Percentiles rank a stretch among this genome's conserved stretches.
Evolutionary conservation across 2,329 filamentous ascomycete genomes (phyloP).

Genomic region (Cladosporium phlei): DNA sequence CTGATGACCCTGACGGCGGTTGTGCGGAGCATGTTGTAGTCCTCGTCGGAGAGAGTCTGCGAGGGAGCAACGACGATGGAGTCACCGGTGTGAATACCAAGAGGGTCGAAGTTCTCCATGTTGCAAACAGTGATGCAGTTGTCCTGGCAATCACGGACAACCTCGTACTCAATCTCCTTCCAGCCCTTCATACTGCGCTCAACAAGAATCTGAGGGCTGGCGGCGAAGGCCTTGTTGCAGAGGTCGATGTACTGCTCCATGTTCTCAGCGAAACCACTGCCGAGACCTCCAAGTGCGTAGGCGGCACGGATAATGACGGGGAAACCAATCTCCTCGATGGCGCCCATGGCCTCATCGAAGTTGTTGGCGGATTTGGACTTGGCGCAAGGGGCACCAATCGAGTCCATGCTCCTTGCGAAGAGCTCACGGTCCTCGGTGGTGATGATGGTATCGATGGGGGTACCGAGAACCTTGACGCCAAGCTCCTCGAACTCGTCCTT

Average conservation of each 20-base stretch:
- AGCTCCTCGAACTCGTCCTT: conserved; percentile 94
- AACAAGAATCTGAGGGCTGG: conserved; percentile 91
- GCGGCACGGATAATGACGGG: conserved; percentile 96
- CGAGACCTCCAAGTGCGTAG: conserved; percentile 90
- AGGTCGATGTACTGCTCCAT: conserved; percentile 76
- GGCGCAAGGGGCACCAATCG: conserved; percentile 94
- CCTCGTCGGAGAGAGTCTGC: conserved; percentile 92
- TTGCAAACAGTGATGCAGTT: conserved; percentile 99
- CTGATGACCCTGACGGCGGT: conserved; percentile 96
- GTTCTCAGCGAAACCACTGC: conserved; percentile 91
- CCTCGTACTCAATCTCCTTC: conserved; percentile 99
- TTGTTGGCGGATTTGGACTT: conserved; percentile 91
- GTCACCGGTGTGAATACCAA: conserved; percentile 96
- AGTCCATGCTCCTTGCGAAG: conserved; percentile 97
- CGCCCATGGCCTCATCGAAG: conserved; percentile 81
- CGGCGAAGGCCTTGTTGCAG: conserved; percentile 91
- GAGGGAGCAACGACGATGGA: conserved; percentile 97
- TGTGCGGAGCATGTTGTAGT: conserved; percentile 98
- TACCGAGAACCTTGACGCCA: conserved; percentile 90
- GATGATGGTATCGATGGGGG: conserved; percentile 95
- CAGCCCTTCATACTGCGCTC: conserved; percentile 99
- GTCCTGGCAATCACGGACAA: conserved; percentile 89
- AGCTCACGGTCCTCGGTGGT: conserved; percentile 97
- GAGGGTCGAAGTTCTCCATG: conserved; percentile 99
- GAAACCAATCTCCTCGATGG: conserved; percentile 86